Evolutionary conservation across 1,284 basidiomycete genomes (phyloP).

Genomic region (Apiotrichum gracile): DNA sequence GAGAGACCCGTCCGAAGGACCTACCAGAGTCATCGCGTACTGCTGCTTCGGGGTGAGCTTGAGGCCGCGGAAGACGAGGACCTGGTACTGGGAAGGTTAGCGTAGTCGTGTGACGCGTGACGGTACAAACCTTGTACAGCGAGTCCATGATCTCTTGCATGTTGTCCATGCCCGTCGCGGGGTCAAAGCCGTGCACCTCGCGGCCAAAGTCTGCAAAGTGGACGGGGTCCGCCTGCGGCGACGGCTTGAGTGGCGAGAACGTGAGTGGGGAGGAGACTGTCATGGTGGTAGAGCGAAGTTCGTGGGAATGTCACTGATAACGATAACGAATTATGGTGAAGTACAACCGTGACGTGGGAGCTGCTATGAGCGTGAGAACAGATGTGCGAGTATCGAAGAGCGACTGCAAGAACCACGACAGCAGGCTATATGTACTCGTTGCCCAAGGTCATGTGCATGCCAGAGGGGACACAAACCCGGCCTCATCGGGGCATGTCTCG

Average conservation of each 20-base stretch:
- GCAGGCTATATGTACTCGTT: too few species aligned
- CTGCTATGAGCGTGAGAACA: too few species aligned
- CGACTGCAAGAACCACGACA: too few species aligned
- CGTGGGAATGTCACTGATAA: not conserved
- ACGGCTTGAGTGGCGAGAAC: slow-evolving; percentile 54
- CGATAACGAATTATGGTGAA: too few species aligned
- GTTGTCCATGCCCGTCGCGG: slow-evolving; percentile 54
- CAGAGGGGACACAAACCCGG: too few species aligned
- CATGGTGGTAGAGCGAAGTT: not conserved
- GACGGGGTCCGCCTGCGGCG: slow-evolving; percentile 56
- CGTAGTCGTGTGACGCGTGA: not conserved
- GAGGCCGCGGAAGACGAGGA: slow-evolving; percentile 66
- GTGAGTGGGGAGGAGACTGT: slow-evolving; percentile 12
- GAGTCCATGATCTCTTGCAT: slow-evolving; percentile 58
- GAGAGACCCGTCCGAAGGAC: too few species aligned
- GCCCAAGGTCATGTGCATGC: too few species aligned
- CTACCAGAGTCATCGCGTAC: slow-evolving; percentile 71
- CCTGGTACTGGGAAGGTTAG: slow-evolving; percentile 55
- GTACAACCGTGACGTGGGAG: too few species aligned
- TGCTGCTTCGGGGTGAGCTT: slow-evolving; percentile 72
- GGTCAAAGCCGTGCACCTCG: slow-evolving; percentile 59
- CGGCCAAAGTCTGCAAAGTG: slow-evolving; percentile 61
- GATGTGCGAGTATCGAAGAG: too few species aligned
- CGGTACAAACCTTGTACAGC: slow-evolving; percentile 57
- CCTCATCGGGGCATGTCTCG: too few species aligned